Evolutionary conservation across 441 rosid species (phyloP).

Genomic region (Pelargonium fulgidum): DNA sequence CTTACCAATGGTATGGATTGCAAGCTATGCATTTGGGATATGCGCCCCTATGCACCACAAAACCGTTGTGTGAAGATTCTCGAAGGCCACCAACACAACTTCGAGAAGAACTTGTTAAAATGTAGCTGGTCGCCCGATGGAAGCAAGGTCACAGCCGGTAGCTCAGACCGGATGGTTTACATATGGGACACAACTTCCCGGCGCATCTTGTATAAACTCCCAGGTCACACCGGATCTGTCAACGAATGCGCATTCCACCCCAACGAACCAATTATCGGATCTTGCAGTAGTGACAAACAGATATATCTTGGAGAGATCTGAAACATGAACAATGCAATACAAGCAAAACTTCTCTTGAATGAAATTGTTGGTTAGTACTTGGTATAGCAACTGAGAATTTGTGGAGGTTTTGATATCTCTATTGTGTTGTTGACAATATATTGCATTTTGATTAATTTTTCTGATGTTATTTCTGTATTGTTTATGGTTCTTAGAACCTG

Average conservation of each 20-base stretch:
- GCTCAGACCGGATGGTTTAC: slow-evolving; percentile 89
- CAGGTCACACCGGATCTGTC: slow-evolving; percentile 85
- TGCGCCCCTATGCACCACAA: slow-evolving; percentile 93
- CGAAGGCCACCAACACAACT: slow-evolving; percentile 94
- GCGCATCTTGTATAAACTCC: slow-evolving; percentile 77
- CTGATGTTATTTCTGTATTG: not conserved
- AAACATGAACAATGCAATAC: slow-evolving; percentile 6
- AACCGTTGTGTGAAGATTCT: slow-evolving; percentile 83
- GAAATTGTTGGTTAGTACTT: not conserved
- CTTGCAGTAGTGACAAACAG: slow-evolving; percentile 88
- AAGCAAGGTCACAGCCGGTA: slow-evolving; percentile 86
- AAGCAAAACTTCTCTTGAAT: not conserved
- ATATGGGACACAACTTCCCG: slow-evolving; percentile 90
- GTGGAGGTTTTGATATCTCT: not conserved
- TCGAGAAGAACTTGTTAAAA: slow-evolving; percentile 79
- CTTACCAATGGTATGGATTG: slow-evolving; percentile 87
- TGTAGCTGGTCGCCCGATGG: slow-evolving; percentile 94
- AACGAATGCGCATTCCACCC: slow-evolving; percentile 86
- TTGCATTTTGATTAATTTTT: slow-evolving; percentile 2
- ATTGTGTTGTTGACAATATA: not conserved
- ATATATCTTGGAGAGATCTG: slow-evolving; percentile 82
- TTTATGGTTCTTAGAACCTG: not conserved
- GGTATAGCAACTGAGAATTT: not conserved
- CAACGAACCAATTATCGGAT: slow-evolving; percentile 65
- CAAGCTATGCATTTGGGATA: slow-evolving; percentile 91